Base-by-base conservation (phyloP, 106 monocot species). In the Agapanthus africanus region DNA sequence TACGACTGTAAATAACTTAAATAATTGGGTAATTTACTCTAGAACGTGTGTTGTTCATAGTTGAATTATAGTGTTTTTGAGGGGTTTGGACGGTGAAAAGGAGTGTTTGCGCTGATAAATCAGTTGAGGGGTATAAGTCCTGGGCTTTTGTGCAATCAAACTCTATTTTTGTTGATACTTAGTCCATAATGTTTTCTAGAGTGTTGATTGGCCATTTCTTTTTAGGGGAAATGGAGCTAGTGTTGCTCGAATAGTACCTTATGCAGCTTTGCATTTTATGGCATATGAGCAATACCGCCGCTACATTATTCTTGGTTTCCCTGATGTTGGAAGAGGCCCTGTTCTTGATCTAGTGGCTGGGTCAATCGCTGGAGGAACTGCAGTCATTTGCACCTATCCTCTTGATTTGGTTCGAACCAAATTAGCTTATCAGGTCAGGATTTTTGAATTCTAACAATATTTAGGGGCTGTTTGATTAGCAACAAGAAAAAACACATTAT, bases 201-300 rank as follows among this genome's bases (percentile, higher is more conserved):
- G 32, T 60, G 1, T 41, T 72, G 30, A 65, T 33, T 70, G 3
- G 3, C 54, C 32, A 6, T 37, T n/a, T 32, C 64, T 67, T 71
- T 75, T 5, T 65, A 97, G 95, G 63, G 91, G 95, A 67, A 92
- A 91, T 84, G 91, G 91, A 63, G 95, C 95, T 27, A 91, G 88
- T 74, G 86, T 92, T 71, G 84, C 87, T 60, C 74, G 95, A 52
- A 97, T 97, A 70, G 86, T 97, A 27, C 95, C 91, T 25, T 97
- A 97, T 88, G 95, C 95, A 68, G 95, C 95, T 68, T 60, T 97
- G 72, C 95, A 97, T 73, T 97, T 76, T 71, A 97, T 97, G 95
- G 74, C 91, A 38, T 97, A 97, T 73, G 95, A 97, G 75, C 82
- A 97, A 73, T 97, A 92, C 39, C 88, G 91, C 4, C 41, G 88